Percentiles rank a stretch among this genome's conserved stretches.
These are phyloP conservation scores for Eutypella sp. DNA, from an alignment of 2,329 filamentous ascomycete species.

Conservation along the genomic window DNA sequence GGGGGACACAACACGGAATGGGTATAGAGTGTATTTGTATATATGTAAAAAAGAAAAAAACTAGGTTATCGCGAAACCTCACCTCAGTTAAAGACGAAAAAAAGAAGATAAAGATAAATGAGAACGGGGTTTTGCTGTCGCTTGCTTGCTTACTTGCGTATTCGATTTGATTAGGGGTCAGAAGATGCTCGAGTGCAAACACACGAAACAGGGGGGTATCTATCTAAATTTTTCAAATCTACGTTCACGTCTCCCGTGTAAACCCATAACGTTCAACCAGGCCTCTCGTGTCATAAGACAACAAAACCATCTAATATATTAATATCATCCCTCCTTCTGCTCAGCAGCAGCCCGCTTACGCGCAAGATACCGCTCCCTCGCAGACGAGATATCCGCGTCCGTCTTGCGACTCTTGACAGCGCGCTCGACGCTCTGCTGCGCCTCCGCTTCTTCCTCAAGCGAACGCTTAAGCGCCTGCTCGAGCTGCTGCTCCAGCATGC, in stretches of 20 bases:
- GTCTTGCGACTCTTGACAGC: constrained; percentile 75
- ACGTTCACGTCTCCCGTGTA: no score
- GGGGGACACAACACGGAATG: background rate
- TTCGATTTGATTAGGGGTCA: no score
- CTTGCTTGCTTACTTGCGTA: no score
- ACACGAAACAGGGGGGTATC: no score
- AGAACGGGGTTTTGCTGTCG: no score
- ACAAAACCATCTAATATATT: no score
- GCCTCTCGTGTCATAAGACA: no score
- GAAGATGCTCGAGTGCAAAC: no score
- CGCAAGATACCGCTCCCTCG: constrained; percentile 74
- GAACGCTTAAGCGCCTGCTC: constrained; percentile 68
- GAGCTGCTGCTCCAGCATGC: constrained; percentile 74
- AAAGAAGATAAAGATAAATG: no score
- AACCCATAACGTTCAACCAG: no score
- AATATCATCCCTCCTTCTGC: constrained; percentile 51
- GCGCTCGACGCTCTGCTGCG: constrained; percentile 55
- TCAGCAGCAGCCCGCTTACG: constrained; percentile 71
- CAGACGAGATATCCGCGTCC: constrained; percentile 67
- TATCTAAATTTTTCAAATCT: no score
- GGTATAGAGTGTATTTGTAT: constrained; percentile 19
- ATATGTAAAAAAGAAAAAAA: constrained; percentile 6
- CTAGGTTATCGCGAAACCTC: constrained; percentile 1
- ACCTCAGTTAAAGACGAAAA: no score
- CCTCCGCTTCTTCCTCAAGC: constrained; percentile 64